Evolutionary conservation across 108 stramenopile species (phyloP), one percentile per base, ranked within the genome.

Genomic region (Chaetoceros muelleri): DNA sequence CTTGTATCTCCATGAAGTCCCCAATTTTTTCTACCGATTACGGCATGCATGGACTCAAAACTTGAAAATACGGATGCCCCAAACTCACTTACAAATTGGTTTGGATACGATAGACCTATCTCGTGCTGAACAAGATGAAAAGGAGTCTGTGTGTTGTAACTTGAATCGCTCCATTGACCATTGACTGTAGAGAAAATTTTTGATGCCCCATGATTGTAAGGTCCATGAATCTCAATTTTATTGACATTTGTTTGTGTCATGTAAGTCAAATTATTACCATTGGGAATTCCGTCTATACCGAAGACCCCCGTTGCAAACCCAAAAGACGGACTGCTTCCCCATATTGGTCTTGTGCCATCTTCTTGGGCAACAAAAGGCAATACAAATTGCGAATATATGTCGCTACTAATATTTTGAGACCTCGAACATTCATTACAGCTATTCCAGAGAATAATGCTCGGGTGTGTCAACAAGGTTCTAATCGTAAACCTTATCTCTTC

Each of bases 351-450:
- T 0, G 71, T 69, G 30, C 56, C 51, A 56, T 82, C 77, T 57
- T 73, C 73, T 34, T 65, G 48, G n/a, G 67, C 66, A 26, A 81
- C 75, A 18, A 46, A 50, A 31, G 50, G 19, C 66, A 81, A 62
- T 10, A 71, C 76, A 67, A 77, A 77, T 17, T 45, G 71, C 18
- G 71, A 70, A 57, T 81, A 77, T 5, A 81, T 70, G 16, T 64
- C 72, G 2, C 64, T 60, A 19, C 66, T 55, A 0, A 48, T 56
- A 0, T 46, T 61, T 65, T 63, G 67, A 0, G 50, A 60, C 1
- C 74, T 67, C 10, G 47, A 10, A 44, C 78, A 79, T 48, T 82
- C 81, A 58, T 82, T 82, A 57, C 78, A 79, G 13, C 74, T 73
- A 74, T 69, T 64, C 77, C 77, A 82, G 7, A 82, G 48, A 19